Conservation (phyloP, 305 asterid genomes). For the Withania somnifera region DNA sequence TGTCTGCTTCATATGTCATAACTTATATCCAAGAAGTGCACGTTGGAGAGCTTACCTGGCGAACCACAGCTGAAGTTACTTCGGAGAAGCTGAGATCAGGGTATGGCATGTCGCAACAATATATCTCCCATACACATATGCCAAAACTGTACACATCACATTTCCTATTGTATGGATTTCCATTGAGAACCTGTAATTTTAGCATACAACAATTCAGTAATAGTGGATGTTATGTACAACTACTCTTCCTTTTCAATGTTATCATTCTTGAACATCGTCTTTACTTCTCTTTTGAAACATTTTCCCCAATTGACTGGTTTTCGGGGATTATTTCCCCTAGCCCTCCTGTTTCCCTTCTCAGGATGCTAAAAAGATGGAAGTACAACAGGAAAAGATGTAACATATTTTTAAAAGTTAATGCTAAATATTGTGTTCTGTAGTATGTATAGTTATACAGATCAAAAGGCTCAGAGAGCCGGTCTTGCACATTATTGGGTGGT, state of each 20-base stretch:
- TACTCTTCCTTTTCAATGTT: background rate
- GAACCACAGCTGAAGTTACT: slow-evolving; percentile 86
- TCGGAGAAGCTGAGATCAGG: slow-evolving; percentile 87
- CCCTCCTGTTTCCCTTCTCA: background rate
- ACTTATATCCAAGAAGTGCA: background rate
- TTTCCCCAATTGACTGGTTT: background rate
- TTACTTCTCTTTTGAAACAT: background rate
- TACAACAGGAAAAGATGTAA: background rate
- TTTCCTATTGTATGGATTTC: slow-evolving; percentile 72
- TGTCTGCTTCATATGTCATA: background rate
- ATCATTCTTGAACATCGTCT: background rate
- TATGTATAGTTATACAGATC: background rate
- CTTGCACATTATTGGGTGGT: background rate
- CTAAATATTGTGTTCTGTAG: background rate
- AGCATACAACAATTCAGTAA: background rate
- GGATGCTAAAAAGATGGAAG: background rate
- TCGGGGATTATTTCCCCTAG: background rate
- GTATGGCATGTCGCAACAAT: slow-evolving; percentile 91
- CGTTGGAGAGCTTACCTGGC: slow-evolving; percentile 41
- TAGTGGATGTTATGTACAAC: background rate
- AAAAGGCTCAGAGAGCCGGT: background rate
- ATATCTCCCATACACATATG: slow-evolving; percentile 85
- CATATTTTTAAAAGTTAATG: background rate
- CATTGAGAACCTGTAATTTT: slow-evolving; percentile 61
- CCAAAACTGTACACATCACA: slow-evolving; percentile 91